phyloP scores from a whole-genome alignment of 305 asterid species.

The Fraxinus nigra region DNA sequence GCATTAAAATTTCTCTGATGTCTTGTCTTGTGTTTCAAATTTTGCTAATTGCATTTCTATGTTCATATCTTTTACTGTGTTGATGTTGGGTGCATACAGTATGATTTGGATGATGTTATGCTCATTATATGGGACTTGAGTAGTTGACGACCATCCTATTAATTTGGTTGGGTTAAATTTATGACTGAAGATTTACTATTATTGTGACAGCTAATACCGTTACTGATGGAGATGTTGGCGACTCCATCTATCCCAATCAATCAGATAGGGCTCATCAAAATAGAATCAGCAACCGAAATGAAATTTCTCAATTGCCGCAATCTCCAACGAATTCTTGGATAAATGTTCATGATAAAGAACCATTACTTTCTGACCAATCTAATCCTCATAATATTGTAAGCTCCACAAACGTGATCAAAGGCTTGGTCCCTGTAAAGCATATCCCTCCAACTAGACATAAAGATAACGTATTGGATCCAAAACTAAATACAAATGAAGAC shows the following conservation, averaged over 20 bases:
- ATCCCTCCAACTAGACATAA: slow-evolving; percentile 42
- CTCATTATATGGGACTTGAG: slow-evolving; percentile 8
- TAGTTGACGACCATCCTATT: slow-evolving; percentile 1
- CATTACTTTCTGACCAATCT: slow-evolving; percentile 31
- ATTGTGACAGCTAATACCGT: slow-evolving; percentile 42
- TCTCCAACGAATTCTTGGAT: slow-evolving; percentile 52
- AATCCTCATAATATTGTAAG: slow-evolving; percentile 40
- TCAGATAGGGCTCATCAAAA: slow-evolving; percentile 40
- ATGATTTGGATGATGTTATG: not conserved
- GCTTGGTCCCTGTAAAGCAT: slow-evolving; percentile 37
- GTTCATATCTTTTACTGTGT: slow-evolving; percentile 9
- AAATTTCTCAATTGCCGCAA: slow-evolving; percentile 33
- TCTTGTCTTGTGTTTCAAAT: not conserved
- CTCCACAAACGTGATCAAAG: slow-evolving; percentile 39
- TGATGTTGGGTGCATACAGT: slow-evolving; percentile 8
- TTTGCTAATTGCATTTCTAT: not conserved
- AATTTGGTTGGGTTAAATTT: slow-evolving; percentile 14
- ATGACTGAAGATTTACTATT: slow-evolving; percentile 8
- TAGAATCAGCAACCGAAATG: slow-evolving; percentile 52
- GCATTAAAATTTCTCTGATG: not conserved
- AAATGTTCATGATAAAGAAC: slow-evolving; percentile 54
- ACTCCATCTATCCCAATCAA: slow-evolving; percentile 39
- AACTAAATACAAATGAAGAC: slow-evolving; percentile 35
- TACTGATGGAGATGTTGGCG: slow-evolving; percentile 49
- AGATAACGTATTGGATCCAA: slow-evolving; percentile 41